Evolutionary conservation across 108 stramenopile genomes (phyloP).

Genomic region (Nitzschia inconspicua): DNA sequence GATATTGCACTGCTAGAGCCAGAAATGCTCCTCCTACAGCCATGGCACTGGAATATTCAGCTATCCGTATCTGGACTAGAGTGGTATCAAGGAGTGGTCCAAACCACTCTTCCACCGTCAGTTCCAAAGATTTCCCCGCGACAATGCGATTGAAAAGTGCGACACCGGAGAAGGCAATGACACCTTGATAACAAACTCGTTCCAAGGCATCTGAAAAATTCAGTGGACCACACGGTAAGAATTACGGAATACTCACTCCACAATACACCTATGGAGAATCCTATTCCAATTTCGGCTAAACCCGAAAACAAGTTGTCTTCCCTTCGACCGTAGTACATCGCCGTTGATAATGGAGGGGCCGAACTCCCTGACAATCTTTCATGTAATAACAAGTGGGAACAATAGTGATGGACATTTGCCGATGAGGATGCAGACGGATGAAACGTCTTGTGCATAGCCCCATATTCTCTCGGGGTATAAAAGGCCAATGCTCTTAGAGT

Average conservation of each 20-base stretch:
- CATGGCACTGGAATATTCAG: conserved; percentile 22
- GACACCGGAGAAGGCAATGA: conserved; percentile 35
- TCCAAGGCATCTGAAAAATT: conserved; percentile 39
- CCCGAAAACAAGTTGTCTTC: conserved; percentile 25
- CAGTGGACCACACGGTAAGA: conserved; percentile 41
- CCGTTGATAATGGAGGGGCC: too few relatives aligned
- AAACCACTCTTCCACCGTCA: conserved; percentile 1
- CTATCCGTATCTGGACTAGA: conserved; percentile 5
- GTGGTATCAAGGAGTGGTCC: conserved; percentile 14
- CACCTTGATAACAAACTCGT: conserved; percentile 44
- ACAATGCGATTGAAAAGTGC: conserved; percentile 45
- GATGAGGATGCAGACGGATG: too few relatives aligned
- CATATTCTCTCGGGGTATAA: too few relatives aligned
- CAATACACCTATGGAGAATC: conserved; percentile 35
- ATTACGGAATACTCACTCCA: conserved; percentile 47
- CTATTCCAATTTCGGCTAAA: conserved; percentile 21
- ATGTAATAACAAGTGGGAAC: too few relatives aligned
- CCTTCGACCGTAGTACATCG: too few relatives aligned
- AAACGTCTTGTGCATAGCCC: too few relatives aligned
- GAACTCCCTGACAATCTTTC: too few relatives aligned
- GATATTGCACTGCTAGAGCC: conserved; percentile 28
- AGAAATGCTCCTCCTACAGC: conserved; percentile 42
- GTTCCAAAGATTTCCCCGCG: neutral
- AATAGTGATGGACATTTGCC: too few relatives aligned
- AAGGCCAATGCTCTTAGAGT: too few relatives aligned